Base-by-base conservation (phyloP, 164 flowering plant species). In the Warburgia ugandensis region DNA sequence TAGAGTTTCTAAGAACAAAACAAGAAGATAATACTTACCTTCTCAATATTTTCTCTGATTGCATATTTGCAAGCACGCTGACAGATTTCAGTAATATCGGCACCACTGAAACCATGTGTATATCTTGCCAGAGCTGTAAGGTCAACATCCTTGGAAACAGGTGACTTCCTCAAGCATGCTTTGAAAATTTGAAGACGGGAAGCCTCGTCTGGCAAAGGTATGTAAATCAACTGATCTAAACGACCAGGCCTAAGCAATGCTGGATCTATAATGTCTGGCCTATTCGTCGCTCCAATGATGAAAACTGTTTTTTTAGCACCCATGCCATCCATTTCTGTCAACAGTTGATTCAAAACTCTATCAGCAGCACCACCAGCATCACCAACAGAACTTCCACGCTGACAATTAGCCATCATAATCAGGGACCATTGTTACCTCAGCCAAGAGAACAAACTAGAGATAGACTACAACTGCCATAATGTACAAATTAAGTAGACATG, bases 241-340 rank as follows among this genome's bases (percentile, higher is more conserved):
- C 86, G 78, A 28, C 86, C 86, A 16, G 86, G 86, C 62, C 86
- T 65, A 20, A 80, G 81, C 53, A 80, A 46, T 29, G 83, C 86
- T 0, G 86, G 77, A 41, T 80, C 86, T 28, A 80, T 77, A 22
- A 80, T 80, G 45, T 80, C 86, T 0, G 83, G 86, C 61, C 86
- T 71, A 61, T 80, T 80, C 27, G 81, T 80, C 37, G 86, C 86
- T 2, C 83, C 86, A 8, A 80, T 78, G 39, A 78, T 80, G 32
- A 80, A 80, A 35, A 80, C 86, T 3, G 83, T 80, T 48, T 80
- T 80, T 63, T 80, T 80, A 0, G 83, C 86, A 3, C 64, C 65
- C 83, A 80, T 77, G 1, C 83, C 83, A 68, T 80, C 86, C 86
- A 80, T 80, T 59, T 80, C 86, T 6, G 83, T 80, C 63, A 80